Percentiles rank a stretch among this genome's conserved stretches.
These are phyloP conservation scores for Herpotrichia juniperi DNA, from an alignment of 2,329 filamentous ascomycete genomes.

Conservation along the genomic window DNA sequence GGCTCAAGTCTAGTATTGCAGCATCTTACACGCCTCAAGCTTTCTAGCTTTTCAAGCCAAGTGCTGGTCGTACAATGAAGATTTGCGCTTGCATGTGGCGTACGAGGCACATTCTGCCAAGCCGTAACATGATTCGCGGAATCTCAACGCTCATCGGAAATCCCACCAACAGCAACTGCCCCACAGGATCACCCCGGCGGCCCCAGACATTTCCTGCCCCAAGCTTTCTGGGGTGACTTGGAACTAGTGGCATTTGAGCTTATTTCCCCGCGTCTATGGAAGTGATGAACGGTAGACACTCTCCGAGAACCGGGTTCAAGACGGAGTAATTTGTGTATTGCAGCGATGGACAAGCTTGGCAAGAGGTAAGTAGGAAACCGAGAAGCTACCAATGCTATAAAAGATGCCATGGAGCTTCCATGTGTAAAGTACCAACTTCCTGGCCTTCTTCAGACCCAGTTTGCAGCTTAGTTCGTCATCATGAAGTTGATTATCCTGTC, in stretches of 20 bases:
- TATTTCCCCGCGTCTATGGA: conserved; percentile 3
- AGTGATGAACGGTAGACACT: neutral
- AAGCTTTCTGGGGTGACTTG: neutral
- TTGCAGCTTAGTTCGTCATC: conserved; percentile 1
- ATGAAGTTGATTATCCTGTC: conserved; percentile 34
- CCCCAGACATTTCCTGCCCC: neutral
- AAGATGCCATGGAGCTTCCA: conserved; percentile 26
- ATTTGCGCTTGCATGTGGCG: no score
- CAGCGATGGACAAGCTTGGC: neutral
- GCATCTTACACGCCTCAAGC: no score
- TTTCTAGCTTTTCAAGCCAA: no score
- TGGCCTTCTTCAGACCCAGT: neutral
- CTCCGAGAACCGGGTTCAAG: conserved; percentile 2
- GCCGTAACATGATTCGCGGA: conserved; percentile 1
- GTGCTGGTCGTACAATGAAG: no score
- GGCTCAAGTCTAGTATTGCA: no score
- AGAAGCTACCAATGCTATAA: neutral
- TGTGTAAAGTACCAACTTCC: neutral
- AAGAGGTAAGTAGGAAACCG: neutral
- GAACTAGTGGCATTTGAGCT: conserved; percentile 9
- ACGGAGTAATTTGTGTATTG: conserved; percentile 1
- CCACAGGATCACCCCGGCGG: neutral
- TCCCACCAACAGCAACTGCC: neutral
- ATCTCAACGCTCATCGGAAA: neutral
- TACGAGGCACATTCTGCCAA: no score